A percentile compares a stretch with the other conserved stretches of the same genome.
Evolutionary conservation across 2,329 filamentous ascomycete genomes (phyloP).

Genomic region (Aureobasidium sp.): DNA sequence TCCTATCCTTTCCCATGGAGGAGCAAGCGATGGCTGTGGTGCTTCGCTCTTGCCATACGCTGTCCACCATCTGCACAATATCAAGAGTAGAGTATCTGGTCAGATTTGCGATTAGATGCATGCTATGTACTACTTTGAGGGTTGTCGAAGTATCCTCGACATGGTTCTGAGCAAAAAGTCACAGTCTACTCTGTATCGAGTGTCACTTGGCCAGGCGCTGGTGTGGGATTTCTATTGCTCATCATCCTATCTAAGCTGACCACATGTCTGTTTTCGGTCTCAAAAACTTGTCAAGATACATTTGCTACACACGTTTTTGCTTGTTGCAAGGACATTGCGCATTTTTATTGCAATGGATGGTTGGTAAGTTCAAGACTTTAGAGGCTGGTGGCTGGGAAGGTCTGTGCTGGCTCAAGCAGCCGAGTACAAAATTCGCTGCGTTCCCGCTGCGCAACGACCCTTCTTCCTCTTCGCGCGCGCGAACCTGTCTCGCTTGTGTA

Average conservation of each 20-base stretch:
- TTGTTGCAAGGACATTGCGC: not conserved
- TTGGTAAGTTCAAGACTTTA: not conserved
- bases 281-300: no score
- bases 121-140: not conserved
- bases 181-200: no score
- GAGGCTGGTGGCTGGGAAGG: slow-evolving; percentile 2
- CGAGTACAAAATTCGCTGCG: not conserved
- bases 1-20: not conserved
- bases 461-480: not conserved
- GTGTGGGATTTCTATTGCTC: no score
- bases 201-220: no score
- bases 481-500: not conserved
- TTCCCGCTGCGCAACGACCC: not conserved
- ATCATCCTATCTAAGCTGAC: no score
- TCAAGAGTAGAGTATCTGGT: not conserved
- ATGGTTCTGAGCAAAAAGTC: no score
- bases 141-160: not conserved
- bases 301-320: not conserved
- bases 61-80: not conserved
- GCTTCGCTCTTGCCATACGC: not conserved
- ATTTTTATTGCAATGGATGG: not conserved
- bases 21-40: not conserved
- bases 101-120: no score
- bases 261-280: no score
- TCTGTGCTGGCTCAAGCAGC: not conserved